Percentiles rank a stretch among this genome's conserved stretches.
Evolutionary conservation across 2,329 filamentous ascomycete species (phyloP).

Genomic region (Cytospora schulzeri): DNA sequence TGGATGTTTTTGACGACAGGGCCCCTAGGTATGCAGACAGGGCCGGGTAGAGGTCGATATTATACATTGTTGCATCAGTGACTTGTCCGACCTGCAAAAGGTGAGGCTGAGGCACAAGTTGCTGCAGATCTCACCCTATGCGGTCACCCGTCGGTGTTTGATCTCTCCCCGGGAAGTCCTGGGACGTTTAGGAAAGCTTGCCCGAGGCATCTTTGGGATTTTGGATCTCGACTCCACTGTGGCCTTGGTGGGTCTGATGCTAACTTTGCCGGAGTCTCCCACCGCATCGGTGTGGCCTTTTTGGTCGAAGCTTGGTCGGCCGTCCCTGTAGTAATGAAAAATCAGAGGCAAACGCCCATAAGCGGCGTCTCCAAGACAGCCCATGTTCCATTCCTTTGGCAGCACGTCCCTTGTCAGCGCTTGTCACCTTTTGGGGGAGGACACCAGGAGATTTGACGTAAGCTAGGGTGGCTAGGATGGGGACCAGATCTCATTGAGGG

Average conservation of each 20-base stretch:
- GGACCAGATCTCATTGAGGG: conserved; percentile 15
- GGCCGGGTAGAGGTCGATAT: conserved; percentile 2
- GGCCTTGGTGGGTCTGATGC: conserved; percentile 14
- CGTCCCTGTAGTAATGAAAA: conserved; percentile 4
- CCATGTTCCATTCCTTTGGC: conserved; percentile 19
- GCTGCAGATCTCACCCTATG: conserved; percentile 20
- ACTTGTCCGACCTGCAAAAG: conserved; percentile 2
- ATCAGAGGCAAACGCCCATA: not conserved
- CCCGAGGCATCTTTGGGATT: conserved; percentile 14
- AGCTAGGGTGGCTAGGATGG: conserved; percentile 6
- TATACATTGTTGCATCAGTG: not conserved
- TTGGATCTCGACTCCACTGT: conserved; percentile 15
- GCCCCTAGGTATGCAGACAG: not conserved
- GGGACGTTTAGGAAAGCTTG: not conserved
- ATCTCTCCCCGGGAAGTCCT: conserved; percentile 10
- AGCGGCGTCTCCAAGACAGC: conserved; percentile 13
- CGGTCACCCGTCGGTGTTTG: conserved; percentile 12
- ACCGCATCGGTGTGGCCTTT: conserved; percentile 6
- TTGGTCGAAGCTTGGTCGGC: conserved; percentile 4
- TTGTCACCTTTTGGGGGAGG: conserved; percentile 9
- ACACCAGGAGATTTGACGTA: conserved; percentile 8
- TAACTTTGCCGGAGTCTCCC: conserved; percentile 11
- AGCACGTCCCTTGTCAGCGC: conserved; percentile 14
- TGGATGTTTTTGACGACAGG: conserved; percentile 5
- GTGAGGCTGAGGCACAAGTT: conserved; percentile 21